These are phyloP conservation scores for Exophiala calicioides DNA, from an alignment of 2,329 filamentous ascomycete species.

Conservation along the genomic window DNA sequence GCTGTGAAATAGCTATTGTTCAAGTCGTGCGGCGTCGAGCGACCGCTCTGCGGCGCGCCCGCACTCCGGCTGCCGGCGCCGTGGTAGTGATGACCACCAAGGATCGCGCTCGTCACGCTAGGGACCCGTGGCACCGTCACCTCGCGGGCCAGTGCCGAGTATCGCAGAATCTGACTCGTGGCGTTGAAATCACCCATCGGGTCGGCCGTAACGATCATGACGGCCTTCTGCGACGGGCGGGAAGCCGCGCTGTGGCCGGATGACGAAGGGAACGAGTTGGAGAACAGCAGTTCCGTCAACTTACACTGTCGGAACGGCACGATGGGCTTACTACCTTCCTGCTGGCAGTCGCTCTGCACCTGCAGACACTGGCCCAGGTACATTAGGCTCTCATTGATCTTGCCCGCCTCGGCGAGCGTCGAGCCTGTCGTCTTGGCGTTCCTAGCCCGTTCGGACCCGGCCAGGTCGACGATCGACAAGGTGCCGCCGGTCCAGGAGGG, in stretches of 20 bases:
- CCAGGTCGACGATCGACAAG: conserved; percentile 30
- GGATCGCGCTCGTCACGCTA: conserved; percentile 73
- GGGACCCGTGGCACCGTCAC: conserved; percentile 88
- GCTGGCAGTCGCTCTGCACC: conserved; percentile 79
- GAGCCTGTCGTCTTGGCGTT: conserved; percentile 92
- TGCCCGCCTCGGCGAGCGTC: conserved; percentile 90
- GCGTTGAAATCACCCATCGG: conserved; percentile 93
- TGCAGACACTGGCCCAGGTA: conserved; percentile 96
- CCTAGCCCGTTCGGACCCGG: conserved; percentile 80
- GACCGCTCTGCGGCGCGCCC: conserved; percentile 36
- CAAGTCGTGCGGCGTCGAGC: conserved; percentile 49
- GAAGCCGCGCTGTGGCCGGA: conserved; percentile 48
- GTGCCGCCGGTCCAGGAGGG: conserved; percentile 53
- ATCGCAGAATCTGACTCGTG: conserved; percentile 91
- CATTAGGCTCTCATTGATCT: conserved; percentile 98
- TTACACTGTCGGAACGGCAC: conserved; percentile 83
- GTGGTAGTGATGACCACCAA: too few relatives aligned
- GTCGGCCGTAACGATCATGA: conserved; percentile 97
- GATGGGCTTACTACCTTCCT: conserved; percentile 69
- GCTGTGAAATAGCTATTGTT: conserved; percentile 50
- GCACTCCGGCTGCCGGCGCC: too few relatives aligned
- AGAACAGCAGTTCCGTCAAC: conserved; percentile 79
- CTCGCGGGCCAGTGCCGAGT: conserved; percentile 88
- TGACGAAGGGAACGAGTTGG: conserved; percentile 82
- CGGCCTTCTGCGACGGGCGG: conserved; percentile 75